Evolutionary conservation across 1,284 basidiomycete species (phyloP), one percentile per base, ranked within the genome.

Genomic region (Dichomitus squalens): DNA sequence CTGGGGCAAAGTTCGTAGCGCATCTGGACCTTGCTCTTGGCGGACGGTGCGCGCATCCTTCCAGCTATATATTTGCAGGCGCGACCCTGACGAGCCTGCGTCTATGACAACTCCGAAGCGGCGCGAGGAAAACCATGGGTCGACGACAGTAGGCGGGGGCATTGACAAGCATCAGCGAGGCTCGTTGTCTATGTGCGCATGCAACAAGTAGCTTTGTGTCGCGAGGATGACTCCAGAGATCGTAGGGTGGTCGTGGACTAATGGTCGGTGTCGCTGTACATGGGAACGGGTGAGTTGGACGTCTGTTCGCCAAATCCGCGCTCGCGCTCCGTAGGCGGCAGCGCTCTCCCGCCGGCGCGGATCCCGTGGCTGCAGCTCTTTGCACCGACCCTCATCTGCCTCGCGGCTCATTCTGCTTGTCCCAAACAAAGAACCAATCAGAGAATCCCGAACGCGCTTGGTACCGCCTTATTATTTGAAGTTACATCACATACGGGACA

Each of bases 31-130:
- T 53, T 79, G 73, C 39, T 79, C 75, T 50, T 78, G 64, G 4
- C 76, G 72, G 21, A 83, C 75, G 14, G 81, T 73, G 52, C 84
- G 81, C 18, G 94, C 87, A 72, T 98, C 92, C 63, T 84, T 87
- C 96, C 96, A 99, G 69, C 93, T 95, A 79, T 99, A 99, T 64
- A 99, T 94, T 75, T 97, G 96, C 47, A 98, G 81, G 49, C 97
- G 83, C 6, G 96, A 98, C 35, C 96, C 96, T 11, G 95, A 98
- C 69, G 95, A 97, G 63, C 96, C 96, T 67, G 96, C 96, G 79
- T 99, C 96, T 72, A 99, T 92, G 57, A 99, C 94, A 60, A 99
- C 87, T 49, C 95, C 96, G 76, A 96, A 99, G 66, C 90, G 88
- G 63, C 93, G 88, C 54, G 87, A 85, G 56, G 82, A 75, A 54